These are phyloP conservation scores for Copromyces sp. DNA, from an alignment of 495 filamentous ascomycete genomes.

Conservation along the genomic window DNA sequence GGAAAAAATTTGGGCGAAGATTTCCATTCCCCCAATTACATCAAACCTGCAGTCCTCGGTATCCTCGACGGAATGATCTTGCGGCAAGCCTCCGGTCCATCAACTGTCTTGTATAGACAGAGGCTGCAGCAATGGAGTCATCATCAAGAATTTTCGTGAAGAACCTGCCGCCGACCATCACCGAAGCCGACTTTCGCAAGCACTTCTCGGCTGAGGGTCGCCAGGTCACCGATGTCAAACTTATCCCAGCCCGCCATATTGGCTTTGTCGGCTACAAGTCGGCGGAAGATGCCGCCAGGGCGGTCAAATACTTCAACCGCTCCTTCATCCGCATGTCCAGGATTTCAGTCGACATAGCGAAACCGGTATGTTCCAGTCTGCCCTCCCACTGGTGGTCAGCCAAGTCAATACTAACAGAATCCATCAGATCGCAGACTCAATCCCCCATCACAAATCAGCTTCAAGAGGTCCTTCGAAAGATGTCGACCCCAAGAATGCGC, in stretches of 20 bases:
- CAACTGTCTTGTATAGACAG: constrained; percentile 13
- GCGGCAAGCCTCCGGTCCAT: constrained; percentile 13
- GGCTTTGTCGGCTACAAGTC: constrained; percentile 94
- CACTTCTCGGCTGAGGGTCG: constrained; percentile 69
- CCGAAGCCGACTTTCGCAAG: constrained; percentile 69
- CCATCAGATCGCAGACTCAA: constrained; percentile 16
- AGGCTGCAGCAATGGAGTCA: constrained; percentile 41
- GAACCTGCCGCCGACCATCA: constrained; percentile 64
- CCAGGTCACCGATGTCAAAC: constrained; percentile 78
- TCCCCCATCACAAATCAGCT: constrained; percentile 6
- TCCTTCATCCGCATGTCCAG: constrained; percentile 95
- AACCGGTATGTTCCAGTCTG: constrained; percentile 50
- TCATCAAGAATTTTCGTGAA: constrained; percentile 89
- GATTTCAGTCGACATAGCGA: constrained; percentile 83
- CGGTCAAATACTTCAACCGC: constrained; percentile 89
- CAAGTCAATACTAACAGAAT: not conserved
- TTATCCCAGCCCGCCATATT: constrained; percentile 79
- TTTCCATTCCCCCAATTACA: not conserved
- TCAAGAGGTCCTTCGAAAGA: constrained; percentile 5
- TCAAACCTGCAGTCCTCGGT: not conserved
- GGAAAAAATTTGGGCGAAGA: not conserved
- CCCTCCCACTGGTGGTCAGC: not conserved
- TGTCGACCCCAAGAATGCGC: not conserved
- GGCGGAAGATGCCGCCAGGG: constrained; percentile 63
- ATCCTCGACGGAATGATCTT: constrained; percentile 12